Evolutionary conservation across 495 filamentous ascomycete genomes (phyloP), one percentile per base, ranked within the genome.

Genomic region (Neurospora intermedia): DNA sequence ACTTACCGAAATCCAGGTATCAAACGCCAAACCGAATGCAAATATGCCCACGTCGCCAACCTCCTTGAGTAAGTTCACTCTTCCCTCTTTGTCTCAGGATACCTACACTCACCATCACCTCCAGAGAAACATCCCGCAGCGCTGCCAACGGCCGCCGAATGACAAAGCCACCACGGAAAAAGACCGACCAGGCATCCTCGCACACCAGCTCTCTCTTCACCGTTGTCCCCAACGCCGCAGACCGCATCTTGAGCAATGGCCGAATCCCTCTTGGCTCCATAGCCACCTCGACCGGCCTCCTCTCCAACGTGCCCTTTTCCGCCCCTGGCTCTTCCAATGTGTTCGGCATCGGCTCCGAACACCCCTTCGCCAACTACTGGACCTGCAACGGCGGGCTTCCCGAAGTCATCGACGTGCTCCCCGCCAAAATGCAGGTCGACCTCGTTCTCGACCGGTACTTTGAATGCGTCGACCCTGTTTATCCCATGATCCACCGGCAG

Each of bases 321-420:
- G 81, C 86, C 31, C 86, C 88, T 0, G 86, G 88, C 40, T 86
- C 87, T 18, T 89, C 87, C 54, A 91, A 90, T 71, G 88, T 92
- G 46, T 93, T 92, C 78, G 91, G 89, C n/a, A 84, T 89, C 70
- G 87, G 87, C 20, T 85, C 85, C 6, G 89, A 90, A 79, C 89
- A 92, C 71, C 88, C 89, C 3, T 92, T 91, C 75, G 87, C 88
- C 75, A 93, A 93, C 78, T 93, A 93, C 79, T 93, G 91, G 91
- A 93, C 91, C 8, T 90, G 88, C 75, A 85, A 88, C 69, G 91
- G 91, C 35, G 91, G 91, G 1, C 80, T 93, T 27, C 83, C 89
- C 11, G 91, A 93, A 78, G 91, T 92, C 6, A 86, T 93, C 54
- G 86, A 85, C 8, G 89, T 93, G 11, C 82, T 93, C 16, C 91